phyloP scores from a whole-genome alignment of 2,329 filamentous ascomycete genomes.

The Fusarium illudens region DNA sequence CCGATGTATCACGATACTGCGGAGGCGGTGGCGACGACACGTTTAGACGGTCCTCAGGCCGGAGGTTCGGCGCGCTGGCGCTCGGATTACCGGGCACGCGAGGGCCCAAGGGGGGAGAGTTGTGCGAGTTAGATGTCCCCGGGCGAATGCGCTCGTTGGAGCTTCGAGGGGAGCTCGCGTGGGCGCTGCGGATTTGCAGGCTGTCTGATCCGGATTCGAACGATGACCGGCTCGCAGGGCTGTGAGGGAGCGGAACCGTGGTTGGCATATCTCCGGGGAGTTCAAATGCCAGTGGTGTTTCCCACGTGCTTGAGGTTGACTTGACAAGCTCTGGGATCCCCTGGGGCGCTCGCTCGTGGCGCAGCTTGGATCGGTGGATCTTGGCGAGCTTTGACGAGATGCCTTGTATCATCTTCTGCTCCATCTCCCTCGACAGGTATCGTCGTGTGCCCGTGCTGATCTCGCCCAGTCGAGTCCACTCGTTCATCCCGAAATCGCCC shows the following conservation, averaged over 20 bases:
- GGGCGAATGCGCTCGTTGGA: conserved; percentile 58
- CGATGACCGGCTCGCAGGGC: conserved; percentile 58
- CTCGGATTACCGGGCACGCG: conserved; percentile 30
- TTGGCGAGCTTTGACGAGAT: conserved; percentile 84
- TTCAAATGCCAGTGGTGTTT: conserved; percentile 63
- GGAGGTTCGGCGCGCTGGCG: conserved; percentile 43
- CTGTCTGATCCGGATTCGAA: conserved; percentile 66
- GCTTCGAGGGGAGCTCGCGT: conserved; percentile 57
- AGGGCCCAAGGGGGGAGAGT: conserved; percentile 41
- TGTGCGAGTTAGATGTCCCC: conserved; percentile 43
- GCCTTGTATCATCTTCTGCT: conserved; percentile 79
- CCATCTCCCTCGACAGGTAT: conserved; percentile 77
- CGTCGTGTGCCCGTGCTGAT: conserved; percentile 92
- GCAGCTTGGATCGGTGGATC: conserved; percentile 78
- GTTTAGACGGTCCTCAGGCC: conserved; percentile 61
- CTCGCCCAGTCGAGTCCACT: conserved; percentile 92
- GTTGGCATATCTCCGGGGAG: conserved; percentile 65
- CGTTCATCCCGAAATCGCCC: conserved; percentile 98
- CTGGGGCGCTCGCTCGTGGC: conserved; percentile 63
- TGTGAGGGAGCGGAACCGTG: conserved; percentile 48
- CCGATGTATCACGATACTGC: conserved; percentile 66
- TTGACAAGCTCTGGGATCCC: conserved; percentile 56
- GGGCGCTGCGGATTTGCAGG: conserved; percentile 51
- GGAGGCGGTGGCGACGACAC: conserved; percentile 65
- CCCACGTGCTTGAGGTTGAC: conserved; percentile 51